A percentile compares a stretch with the other conserved stretches of the same genome.
These are phyloP conservation scores for Sugiyamaella grinbergsii DNA, from an alignment of 1,139 yeast species.

Conservation along the genomic window DNA sequence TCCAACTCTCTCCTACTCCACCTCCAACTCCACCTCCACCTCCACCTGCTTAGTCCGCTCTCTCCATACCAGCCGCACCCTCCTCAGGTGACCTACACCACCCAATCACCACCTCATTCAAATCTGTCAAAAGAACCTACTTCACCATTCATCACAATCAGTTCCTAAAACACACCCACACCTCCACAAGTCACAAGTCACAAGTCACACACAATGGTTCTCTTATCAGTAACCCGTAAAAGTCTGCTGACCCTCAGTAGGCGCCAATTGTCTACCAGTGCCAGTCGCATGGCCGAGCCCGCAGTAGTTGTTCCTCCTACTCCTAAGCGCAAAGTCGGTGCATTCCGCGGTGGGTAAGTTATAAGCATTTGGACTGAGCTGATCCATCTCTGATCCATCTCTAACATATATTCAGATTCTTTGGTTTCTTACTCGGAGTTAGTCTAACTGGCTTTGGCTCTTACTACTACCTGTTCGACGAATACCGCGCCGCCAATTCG, in stretches of 20 bases:
- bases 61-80: too few relatives aligned
- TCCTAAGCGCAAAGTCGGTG: constrained; percentile 37
- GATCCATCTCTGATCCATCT: neutral
- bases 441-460: constrained; percentile 73
- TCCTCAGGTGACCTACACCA: too few relatives aligned
- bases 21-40: too few relatives aligned
- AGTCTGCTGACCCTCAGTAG: constrained; percentile 1
- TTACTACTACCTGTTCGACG: constrained; percentile 76
- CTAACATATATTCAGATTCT: constrained; percentile 25
- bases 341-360: constrained; percentile 41
- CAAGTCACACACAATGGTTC: constrained; percentile 2
- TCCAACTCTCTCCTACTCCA: too few relatives aligned
- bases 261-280: constrained; percentile 22
- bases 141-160: too few relatives aligned
- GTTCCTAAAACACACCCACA: too few relatives aligned
- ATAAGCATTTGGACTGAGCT: neutral
- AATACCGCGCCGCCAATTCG: constrained; percentile 70
- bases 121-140: too few relatives aligned
- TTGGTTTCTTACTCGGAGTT: constrained; percentile 79
- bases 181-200: too few relatives aligned
- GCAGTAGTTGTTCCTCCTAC: constrained; percentile 23
- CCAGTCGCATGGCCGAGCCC: constrained; percentile 22
- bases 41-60: too few relatives aligned
- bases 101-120: too few relatives aligned
- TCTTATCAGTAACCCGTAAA: constrained; percentile 3